phyloP scores from a whole-genome alignment of 306 rosid genomes.

The Arachis stenosperma region DNA sequence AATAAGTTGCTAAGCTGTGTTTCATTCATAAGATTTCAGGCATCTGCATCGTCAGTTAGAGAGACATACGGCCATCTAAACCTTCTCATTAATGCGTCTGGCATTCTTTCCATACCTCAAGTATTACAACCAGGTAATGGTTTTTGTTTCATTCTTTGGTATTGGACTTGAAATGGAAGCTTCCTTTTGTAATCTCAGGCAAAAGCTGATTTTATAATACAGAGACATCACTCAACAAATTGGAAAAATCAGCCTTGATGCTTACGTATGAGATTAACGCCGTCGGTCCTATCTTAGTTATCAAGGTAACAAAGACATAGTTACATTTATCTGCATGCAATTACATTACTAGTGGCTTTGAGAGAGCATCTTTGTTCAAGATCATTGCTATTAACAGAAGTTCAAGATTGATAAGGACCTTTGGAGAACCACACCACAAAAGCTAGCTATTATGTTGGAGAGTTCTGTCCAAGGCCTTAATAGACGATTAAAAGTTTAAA shows the following conservation, averaged over 20 bases:
- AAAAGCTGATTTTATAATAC: conserved; percentile 45
- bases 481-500: too few relatives aligned
- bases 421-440: too few relatives aligned
- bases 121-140: conserved; percentile 78
- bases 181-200: background rate
- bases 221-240: conserved; percentile 87
- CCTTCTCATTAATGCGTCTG: conserved; percentile 90
- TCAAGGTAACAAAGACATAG: too few relatives aligned
- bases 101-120: conserved; percentile 82
- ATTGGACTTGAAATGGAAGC: conserved; percentile 1
- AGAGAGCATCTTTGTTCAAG: too few relatives aligned
- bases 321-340: too few relatives aligned
- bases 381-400: too few relatives aligned
- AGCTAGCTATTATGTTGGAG: too few relatives aligned
- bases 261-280: conserved; percentile 89
- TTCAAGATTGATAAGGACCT: too few relatives aligned
- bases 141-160: conserved; percentile 32
- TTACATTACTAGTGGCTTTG: too few relatives aligned
- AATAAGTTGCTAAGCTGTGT: conserved; percentile 34
- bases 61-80: conserved; percentile 79
- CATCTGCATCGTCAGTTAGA: conserved; percentile 67
- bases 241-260: conserved; percentile 81
- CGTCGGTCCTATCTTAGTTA: conserved; percentile 86
- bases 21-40: conserved; percentile 55
- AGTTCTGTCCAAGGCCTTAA: too few relatives aligned